Evolutionary conservation across 805 yeast genomes (phyloP).

Genomic region (Torulaspora maleeae): DNA sequence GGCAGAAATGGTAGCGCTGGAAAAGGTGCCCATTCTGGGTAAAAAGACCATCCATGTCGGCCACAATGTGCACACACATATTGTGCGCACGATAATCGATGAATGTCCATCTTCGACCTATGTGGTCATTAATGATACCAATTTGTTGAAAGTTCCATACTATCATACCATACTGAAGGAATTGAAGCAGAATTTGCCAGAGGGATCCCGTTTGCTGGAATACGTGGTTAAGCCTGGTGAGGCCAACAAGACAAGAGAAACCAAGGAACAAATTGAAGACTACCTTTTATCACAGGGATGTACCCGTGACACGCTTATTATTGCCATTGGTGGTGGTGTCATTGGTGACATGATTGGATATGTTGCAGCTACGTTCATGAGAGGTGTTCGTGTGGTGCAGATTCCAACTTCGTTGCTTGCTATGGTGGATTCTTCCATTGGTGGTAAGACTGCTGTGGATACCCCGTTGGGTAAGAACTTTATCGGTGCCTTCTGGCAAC

Average conservation of each 20-base stretch:
- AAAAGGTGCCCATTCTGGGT: slow-evolving; percentile 74
- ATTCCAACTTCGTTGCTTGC: slow-evolving; percentile 90
- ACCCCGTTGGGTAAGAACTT: slow-evolving; percentile 94
- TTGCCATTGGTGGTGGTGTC: slow-evolving; percentile 97
- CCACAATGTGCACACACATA: slow-evolving; percentile 67
- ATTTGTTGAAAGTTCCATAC: slow-evolving; percentile 64
- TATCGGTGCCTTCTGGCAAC: slow-evolving; percentile 97
- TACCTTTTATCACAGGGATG: slow-evolving; percentile 77
- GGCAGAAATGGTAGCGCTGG: slow-evolving; percentile 22
- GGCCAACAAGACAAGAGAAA: slow-evolving; percentile 76
- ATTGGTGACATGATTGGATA: slow-evolving; percentile 99
- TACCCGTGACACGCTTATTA: slow-evolving; percentile 89
- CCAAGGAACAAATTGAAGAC: slow-evolving; percentile 92
- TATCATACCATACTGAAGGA: slow-evolving; percentile 44
- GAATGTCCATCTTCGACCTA: slow-evolving; percentile 80
- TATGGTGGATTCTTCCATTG: slow-evolving; percentile 97
- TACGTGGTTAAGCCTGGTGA: slow-evolving; percentile 91
- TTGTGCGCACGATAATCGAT: slow-evolving; percentile 60
- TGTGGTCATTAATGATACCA: slow-evolving; percentile 82
- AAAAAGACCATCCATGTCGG: slow-evolving; percentile 86
- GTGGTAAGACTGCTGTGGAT: slow-evolving; percentile 98
- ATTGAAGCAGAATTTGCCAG: slow-evolving; percentile 44
- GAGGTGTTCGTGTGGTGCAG: slow-evolving; percentile 92
- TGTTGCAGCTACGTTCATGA: slow-evolving; percentile 99
- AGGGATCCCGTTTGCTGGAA: slow-evolving; percentile 59